phyloP scores from a whole-genome alignment of 176 grass and related monocot genomes.

The Oryza coarctata region DNA sequence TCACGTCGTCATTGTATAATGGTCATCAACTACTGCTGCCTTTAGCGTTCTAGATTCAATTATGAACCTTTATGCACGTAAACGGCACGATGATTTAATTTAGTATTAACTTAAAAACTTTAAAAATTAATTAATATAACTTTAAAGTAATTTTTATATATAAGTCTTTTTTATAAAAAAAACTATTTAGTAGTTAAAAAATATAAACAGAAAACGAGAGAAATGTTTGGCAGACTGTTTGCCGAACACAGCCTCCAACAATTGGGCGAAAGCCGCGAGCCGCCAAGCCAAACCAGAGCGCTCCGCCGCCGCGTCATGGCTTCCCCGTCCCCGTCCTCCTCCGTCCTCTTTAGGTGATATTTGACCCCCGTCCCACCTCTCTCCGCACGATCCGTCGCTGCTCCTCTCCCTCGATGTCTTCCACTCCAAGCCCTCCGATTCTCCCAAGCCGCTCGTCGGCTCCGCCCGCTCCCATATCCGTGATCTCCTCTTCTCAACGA shows the following conservation, averaged over 20 bases:
- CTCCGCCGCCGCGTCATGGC: constrained; percentile 41
- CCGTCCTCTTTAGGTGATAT: too few relatives aligned
- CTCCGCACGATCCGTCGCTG: constrained; percentile 60
- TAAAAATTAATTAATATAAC: too few relatives aligned
- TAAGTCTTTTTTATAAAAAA: too few relatives aligned
- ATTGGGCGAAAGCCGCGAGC: not conserved
- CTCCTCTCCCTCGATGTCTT: constrained; percentile 80
- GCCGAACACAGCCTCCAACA: too few relatives aligned
- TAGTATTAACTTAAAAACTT: too few relatives aligned
- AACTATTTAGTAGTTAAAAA: too few relatives aligned
- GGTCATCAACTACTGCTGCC: not conserved
- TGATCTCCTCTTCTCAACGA: constrained; percentile 55
- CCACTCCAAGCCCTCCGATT: constrained; percentile 96
- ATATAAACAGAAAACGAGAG: too few relatives aligned
- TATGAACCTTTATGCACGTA: too few relatives aligned
- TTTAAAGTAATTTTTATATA: too few relatives aligned
- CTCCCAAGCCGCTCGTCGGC: constrained; percentile 88
- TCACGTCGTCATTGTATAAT: not conserved
- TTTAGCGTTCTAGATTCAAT: too few relatives aligned
- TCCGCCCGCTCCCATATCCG: constrained; percentile 62
- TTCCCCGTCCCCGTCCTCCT: constrained; percentile 34
- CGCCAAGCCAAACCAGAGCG: not conserved
- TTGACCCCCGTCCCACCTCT: constrained; percentile 61
- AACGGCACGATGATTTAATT: too few relatives aligned
- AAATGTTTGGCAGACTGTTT: too few relatives aligned